A percentile compares a stretch with the other conserved stretches of the same genome.
Conservation (phyloP, 371 early-diverging fungal species). For the Syncephalis plumigaleata region DNA sequence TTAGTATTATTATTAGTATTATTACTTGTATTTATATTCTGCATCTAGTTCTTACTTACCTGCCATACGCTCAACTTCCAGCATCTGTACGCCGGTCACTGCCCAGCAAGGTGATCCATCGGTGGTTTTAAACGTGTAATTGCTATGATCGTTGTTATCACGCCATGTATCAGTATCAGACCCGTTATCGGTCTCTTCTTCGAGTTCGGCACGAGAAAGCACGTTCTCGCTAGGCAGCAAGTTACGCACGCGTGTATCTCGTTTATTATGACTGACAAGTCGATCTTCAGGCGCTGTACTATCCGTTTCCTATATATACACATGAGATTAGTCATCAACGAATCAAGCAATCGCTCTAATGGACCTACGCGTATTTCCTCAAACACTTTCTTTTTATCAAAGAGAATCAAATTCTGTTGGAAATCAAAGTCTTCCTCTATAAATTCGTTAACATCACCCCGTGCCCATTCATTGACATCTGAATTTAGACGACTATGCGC, state of each 20-base stretch:
- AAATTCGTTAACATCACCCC: slow-evolving; percentile 8
- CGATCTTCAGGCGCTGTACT: slow-evolving; percentile 47
- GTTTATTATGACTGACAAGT: slow-evolving; percentile 31
- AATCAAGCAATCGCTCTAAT: background rate
- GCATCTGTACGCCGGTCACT: slow-evolving; percentile 38
- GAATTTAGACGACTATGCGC: background rate
- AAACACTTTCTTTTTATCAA: slow-evolving; percentile 66
- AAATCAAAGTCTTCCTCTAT: slow-evolving; percentile 47
- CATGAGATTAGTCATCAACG: background rate
- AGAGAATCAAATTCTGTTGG: slow-evolving; percentile 51
- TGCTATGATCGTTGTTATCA: slow-evolving; percentile 5
- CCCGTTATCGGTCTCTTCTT: slow-evolving; percentile 1
- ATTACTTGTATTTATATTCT: background rate
- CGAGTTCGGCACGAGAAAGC: slow-evolving; percentile 14
- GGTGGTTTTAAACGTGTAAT: slow-evolving; percentile 24
- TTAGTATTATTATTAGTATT: background rate
- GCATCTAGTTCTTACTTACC: no score
- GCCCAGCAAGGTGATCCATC: slow-evolving; percentile 27
- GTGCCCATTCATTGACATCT: slow-evolving; percentile 7
- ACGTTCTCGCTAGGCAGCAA: slow-evolving; percentile 36
- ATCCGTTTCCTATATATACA: slow-evolving; percentile 30
- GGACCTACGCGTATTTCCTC: slow-evolving; percentile 47
- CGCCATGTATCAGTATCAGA: slow-evolving; percentile 10
- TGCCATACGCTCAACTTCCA: slow-evolving; percentile 31
- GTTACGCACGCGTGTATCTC: slow-evolving; percentile 8